Conservation (phyloP, 495 filamentous ascomycete genomes). For the Penicillium lagena region DNA sequence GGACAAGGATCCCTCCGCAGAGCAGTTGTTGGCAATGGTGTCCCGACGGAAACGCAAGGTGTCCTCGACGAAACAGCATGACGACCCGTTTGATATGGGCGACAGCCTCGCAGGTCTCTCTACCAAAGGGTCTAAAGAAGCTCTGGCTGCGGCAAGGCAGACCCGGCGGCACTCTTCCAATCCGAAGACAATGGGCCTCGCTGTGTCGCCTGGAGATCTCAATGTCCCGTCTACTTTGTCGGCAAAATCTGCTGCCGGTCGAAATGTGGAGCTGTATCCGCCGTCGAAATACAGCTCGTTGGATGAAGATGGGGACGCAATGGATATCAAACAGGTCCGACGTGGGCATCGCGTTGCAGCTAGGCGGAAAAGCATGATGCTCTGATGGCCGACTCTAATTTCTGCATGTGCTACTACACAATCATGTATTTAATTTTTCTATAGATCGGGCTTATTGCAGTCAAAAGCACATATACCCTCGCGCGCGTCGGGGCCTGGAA, state of each 20-base stretch:
- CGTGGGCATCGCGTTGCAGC: slow-evolving; percentile 31
- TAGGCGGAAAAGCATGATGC: slow-evolving; percentile 48
- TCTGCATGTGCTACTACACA: not conserved
- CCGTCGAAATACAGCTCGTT: too few species aligned
- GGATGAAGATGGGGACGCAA: slow-evolving; percentile 8
- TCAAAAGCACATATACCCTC: slow-evolving; percentile 20
- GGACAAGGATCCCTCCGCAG: slow-evolving; percentile 2
- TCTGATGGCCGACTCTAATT: slow-evolving; percentile 18
- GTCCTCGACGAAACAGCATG: slow-evolving; percentile 13
- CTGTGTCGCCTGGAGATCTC: slow-evolving; percentile 1
- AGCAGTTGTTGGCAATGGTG: slow-evolving; percentile 11
- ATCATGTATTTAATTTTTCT: slow-evolving; percentile 7
- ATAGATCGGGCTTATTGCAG: slow-evolving; percentile 5
- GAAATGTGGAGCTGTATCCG: too few species aligned
- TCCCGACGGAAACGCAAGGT: slow-evolving; percentile 28
- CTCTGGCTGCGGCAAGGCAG: slow-evolving; percentile 11
- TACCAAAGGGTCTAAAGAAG: slow-evolving; percentile 4
- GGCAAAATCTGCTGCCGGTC: not conserved
- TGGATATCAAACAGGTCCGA: slow-evolving; percentile 11
- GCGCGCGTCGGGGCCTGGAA: not conserved
- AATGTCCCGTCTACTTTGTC: not conserved
- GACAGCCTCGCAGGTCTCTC: slow-evolving; percentile 1
- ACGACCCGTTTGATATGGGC: not conserved
- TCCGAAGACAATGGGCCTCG: slow-evolving; percentile 11
- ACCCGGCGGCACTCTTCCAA: slow-evolving; percentile 37